Evolutionary conservation across 1,284 basidiomycete species (phyloP), one percentile per base, ranked within the genome.

Genomic region (Ceratobasidium sp.): DNA sequence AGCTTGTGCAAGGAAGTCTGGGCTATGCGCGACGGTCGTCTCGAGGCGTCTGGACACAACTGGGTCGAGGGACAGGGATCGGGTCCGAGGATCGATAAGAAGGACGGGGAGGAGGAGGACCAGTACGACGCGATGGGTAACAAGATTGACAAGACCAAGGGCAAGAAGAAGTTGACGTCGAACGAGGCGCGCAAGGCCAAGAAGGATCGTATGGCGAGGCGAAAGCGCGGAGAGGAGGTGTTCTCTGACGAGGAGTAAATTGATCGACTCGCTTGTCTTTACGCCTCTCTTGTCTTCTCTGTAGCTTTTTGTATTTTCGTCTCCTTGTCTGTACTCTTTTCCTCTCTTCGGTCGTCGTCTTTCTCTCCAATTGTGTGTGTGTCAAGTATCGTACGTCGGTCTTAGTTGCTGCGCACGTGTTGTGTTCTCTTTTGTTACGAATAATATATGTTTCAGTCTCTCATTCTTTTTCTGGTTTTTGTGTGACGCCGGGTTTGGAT

Each of bases 41-140:
- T 98, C 80, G 94, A 95, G 87, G 95, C 96, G 15, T 97, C 96
- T 67, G 97, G 97, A 80, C 97, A 98, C 90, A 96, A 97, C 90
- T 97, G 95, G 95, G 96, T 98, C 83, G 97, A 99, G 87, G 96
- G 96, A 75, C 97, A 99, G 86, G 96, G 96, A 78, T 89, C 94
- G 48, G 96, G 96, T 68, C 86, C 93, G 57, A 91, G 96, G 78
- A 98, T 98, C 82, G 96, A 97, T 90, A 94, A 96, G 91, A 91
- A 90, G 84, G 92, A 89, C 4, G 92, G 90, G 57, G 95, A 95
- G 81, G 96, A 97, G 79, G 95, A 97, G 78, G 94, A 91, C 66
- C 87, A 91, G 83, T 98, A 94, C 85, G 96, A 98, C 85, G 97
- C 97, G 48, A 94, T 98, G 91, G 96, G 96, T 80, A 97, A 98